phyloP scores from a whole-genome alignment of 768 basidiomycete species.

The Boletus rubropictus region DNA sequence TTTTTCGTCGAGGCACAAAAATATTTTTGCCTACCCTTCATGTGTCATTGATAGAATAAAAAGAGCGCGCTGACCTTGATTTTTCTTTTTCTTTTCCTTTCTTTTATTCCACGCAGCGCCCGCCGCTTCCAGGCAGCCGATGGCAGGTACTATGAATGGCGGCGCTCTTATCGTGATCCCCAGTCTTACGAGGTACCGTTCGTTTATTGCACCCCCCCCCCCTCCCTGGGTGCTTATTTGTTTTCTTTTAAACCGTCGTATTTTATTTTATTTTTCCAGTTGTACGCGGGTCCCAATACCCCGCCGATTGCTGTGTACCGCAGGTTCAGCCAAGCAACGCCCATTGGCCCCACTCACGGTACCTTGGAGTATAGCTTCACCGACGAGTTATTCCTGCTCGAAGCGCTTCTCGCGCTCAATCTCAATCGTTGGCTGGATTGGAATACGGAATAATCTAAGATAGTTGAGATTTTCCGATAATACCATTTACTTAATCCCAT shows the following conservation, averaged over 20 bases:
- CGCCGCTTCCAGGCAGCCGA: conserved; percentile 55
- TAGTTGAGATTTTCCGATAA: conserved; percentile 12
- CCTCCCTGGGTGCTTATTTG: not conserved
- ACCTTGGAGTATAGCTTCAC: conserved; percentile 60
- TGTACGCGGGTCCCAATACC: conserved; percentile 43
- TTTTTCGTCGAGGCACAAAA: conserved; percentile 2
- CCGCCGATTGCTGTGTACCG: conserved; percentile 54
- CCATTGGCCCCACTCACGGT: conserved; percentile 60
- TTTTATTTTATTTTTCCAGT: conserved; percentile 25
- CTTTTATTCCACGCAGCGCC: conserved; percentile 37
- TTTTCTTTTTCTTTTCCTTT: not conserved
- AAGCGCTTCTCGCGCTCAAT: conserved; percentile 59
- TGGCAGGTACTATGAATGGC: conserved; percentile 62
- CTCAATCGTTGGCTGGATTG: conserved; percentile 73
- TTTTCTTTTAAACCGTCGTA: conserved; percentile 3
- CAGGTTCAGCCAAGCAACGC: conserved; percentile 45
- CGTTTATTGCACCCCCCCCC: too few species aligned
- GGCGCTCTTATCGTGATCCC: conserved; percentile 42
- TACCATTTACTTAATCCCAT: conserved; percentile 30
- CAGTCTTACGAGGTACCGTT: conserved; percentile 57
- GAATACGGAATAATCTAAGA: conserved; percentile 33
- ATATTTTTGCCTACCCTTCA: too few species aligned
- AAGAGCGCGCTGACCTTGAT: conserved; percentile 1
- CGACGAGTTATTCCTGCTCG: conserved; percentile 53
- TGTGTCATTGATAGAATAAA: too few species aligned